phyloP scores from a whole-genome alignment of 163 green algal genomes.

The Picocystis sp. region DNA sequence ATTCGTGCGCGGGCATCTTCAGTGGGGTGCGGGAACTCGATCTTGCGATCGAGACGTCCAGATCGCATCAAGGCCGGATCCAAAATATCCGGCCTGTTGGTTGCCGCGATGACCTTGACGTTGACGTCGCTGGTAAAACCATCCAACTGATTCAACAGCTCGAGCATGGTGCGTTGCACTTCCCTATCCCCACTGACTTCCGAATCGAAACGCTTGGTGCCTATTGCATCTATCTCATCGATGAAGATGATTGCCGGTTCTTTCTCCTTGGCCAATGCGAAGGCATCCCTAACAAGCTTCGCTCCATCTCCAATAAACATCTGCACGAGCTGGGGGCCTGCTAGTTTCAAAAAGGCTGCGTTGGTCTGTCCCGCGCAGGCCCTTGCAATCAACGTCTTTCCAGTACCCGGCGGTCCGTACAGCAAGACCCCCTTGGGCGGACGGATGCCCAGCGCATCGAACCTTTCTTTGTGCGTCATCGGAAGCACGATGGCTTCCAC shows the following conservation, averaged over 20 bases:
- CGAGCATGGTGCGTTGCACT: slow-evolving; percentile 98
- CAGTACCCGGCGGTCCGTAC: slow-evolving; percentile 55
- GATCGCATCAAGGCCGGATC: slow-evolving; percentile 95
- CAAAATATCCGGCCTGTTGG: slow-evolving; percentile 94
- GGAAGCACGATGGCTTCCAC: slow-evolving; percentile 94
- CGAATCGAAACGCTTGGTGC: slow-evolving; percentile 95
- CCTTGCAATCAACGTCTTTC: slow-evolving; percentile 75
- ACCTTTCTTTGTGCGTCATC: slow-evolving; percentile 91
- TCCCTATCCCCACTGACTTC: slow-evolving; percentile 84
- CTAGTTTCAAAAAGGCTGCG: slow-evolving; percentile 95
- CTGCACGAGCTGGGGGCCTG: slow-evolving; percentile 89
- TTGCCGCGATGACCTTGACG: slow-evolving; percentile 97
- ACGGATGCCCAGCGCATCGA: slow-evolving; percentile 80
- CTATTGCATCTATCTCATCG: slow-evolving; percentile 96
- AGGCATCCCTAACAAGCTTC: slow-evolving; percentile 96
- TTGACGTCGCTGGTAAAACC: slow-evolving; percentile 72
- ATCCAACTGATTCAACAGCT: slow-evolving; percentile 98
- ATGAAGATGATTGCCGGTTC: slow-evolving; percentile 98
- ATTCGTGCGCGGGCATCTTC: slow-evolving; percentile 95
- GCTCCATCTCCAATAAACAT: slow-evolving; percentile 95
- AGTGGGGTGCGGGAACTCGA: slow-evolving; percentile 97
- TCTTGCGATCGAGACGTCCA: slow-evolving; percentile 91
- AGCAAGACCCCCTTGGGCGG: slow-evolving; percentile 78
- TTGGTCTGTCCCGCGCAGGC: slow-evolving; percentile 96
- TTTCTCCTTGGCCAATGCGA: slow-evolving; percentile 97